Evolutionary conservation across 208 protist genomes (phyloP).

Genomic region (Tetramitus jugosus): DNA sequence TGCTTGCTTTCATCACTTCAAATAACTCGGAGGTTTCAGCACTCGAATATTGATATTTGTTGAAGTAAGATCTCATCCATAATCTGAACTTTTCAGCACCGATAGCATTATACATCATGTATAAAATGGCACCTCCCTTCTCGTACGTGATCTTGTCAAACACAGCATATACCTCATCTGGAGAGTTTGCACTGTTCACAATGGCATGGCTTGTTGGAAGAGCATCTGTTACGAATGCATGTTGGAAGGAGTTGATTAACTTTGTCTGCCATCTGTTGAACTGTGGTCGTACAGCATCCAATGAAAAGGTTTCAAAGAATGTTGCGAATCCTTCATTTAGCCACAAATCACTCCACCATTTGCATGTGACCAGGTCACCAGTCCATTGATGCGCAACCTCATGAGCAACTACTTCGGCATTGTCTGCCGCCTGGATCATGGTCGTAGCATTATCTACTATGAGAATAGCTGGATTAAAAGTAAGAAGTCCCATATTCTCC

Average conservation of each 20-base stretch:
- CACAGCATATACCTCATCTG: neutral
- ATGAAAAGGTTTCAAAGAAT: slow-evolving; percentile 9
- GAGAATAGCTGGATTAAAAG: slow-evolving; percentile 72
- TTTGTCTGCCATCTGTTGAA: slow-evolving; percentile 27
- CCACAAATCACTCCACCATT: slow-evolving; percentile 24
- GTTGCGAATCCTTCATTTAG: slow-evolving; percentile 29
- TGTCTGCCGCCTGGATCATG: slow-evolving; percentile 49
- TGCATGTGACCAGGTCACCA: slow-evolving; percentile 35
- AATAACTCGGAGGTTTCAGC: slow-evolving; percentile 4
- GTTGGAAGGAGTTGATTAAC: neutral
- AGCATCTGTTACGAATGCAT: neutral
- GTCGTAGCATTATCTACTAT: slow-evolving; percentile 51
- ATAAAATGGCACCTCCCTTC: slow-evolving; percentile 16
- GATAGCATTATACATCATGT: slow-evolving; percentile 20
- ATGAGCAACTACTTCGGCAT: slow-evolving; percentile 20
- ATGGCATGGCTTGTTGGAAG: neutral
- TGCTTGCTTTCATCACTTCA: slow-evolving; percentile 27
- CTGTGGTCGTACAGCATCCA: neutral
- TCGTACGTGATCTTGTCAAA: slow-evolving; percentile 19
- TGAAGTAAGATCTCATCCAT: slow-evolving; percentile 3
- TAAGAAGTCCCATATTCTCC: slow-evolving; percentile 95
- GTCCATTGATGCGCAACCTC: slow-evolving; percentile 29
- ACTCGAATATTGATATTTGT: neutral
- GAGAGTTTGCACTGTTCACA: slow-evolving; percentile 59
- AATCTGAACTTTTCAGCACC: neutral